phyloP scores from a whole-genome alignment of 768 basidiomycete genomes.

The Leccinum barrowsii region DNA sequence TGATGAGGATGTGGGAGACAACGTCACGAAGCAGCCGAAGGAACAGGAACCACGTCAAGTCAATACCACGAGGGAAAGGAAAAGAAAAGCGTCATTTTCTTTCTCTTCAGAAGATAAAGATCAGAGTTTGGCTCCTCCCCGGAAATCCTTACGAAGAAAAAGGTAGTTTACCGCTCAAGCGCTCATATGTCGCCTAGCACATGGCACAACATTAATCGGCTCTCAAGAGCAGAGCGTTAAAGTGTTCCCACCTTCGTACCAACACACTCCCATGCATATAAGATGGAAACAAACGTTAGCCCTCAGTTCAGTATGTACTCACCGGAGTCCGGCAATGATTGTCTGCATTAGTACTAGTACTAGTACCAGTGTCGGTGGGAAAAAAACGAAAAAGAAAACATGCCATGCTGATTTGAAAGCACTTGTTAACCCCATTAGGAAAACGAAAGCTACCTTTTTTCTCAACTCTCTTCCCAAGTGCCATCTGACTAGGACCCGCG shows the following conservation, averaged over 20 bases:
- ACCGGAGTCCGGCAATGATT: not conserved
- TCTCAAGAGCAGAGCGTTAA: not conserved
- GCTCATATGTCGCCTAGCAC: not conserved
- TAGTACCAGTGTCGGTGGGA: too few species aligned
- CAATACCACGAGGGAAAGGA: slow-evolving; percentile 11
- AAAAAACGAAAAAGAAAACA: not conserved
- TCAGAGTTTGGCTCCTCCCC: slow-evolving; percentile 9
- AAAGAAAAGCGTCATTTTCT: slow-evolving; percentile 20
- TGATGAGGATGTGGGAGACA: slow-evolving; percentile 6
- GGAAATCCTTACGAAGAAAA: slow-evolving; percentile 21
- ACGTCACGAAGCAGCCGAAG: not conserved
- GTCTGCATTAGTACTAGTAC: not conserved
- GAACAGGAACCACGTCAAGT: not conserved
- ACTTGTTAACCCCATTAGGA: not conserved
- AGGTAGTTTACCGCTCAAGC: not conserved
- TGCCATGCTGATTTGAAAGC: not conserved
- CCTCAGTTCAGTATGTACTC: too few species aligned
- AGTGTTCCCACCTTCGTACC: not conserved
- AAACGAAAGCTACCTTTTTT: slow-evolving; percentile 17
- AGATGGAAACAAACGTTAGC: not conserved
- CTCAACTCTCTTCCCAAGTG: slow-evolving; percentile 29
- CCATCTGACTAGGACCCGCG: slow-evolving; percentile 10
- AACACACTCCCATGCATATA: not conserved
- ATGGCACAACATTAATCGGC: not conserved
- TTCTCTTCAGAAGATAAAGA: slow-evolving; percentile 3